Conservation (phyloP, 2,329 filamentous ascomycete species). For the Colletotrichum sp. region DNA sequence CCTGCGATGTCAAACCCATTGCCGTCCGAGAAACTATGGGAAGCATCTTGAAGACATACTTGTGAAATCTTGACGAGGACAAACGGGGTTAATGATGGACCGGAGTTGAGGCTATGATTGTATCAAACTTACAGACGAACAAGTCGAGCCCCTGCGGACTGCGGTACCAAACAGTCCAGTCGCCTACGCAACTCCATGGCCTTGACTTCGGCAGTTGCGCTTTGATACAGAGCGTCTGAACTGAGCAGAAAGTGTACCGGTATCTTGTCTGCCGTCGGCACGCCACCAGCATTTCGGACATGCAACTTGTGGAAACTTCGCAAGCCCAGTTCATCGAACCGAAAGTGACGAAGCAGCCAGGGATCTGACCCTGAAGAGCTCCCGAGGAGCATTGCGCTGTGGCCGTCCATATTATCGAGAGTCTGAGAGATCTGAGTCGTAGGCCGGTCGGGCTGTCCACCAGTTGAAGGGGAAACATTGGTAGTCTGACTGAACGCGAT, state of each 20-base stretch:
- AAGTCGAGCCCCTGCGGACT: neutral
- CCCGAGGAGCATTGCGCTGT: conserved; percentile 33
- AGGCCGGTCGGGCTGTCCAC: neutral
- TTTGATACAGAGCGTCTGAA: neutral
- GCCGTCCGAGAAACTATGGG: neutral
- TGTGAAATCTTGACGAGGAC: neutral
- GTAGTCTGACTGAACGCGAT: neutral
- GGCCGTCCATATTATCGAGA: conserved; percentile 33
- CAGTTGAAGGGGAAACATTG: neutral
- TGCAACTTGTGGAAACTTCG: conserved; percentile 38
- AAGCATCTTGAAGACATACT: neutral
- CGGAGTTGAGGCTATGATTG: neutral
- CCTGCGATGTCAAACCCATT: neutral
- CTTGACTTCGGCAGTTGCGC: rapidly evolving
- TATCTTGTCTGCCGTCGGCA: conserved; percentile 35
- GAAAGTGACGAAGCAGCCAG: conserved; percentile 39
- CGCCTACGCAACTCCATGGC: neutral
- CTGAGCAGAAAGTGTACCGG: conserved; percentile 32
- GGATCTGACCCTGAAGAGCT: conserved; percentile 38
- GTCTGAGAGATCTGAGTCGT: conserved; percentile 22
- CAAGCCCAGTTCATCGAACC: conserved; percentile 39
- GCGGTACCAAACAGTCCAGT: neutral
- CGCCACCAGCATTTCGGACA: conserved; percentile 40
- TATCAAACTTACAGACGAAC: neutral
- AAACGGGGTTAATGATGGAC: neutral